Percentiles rank a stretch among this genome's conserved stretches.
phyloP scores from a whole-genome alignment of 208 protist genomes.

The Trypanosoma boissoni region DNA sequence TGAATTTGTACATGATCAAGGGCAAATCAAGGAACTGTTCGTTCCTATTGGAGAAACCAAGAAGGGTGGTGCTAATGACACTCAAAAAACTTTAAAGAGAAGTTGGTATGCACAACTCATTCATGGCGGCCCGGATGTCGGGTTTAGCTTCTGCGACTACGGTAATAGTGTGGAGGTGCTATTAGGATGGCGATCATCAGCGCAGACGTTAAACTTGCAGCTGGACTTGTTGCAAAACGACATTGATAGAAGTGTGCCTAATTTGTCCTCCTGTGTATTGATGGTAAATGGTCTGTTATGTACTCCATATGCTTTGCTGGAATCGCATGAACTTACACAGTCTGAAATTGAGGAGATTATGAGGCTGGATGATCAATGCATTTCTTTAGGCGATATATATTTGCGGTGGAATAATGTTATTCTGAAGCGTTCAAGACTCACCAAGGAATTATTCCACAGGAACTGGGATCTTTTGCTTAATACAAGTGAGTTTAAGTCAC shows the following conservation, averaged over 20 bases:
- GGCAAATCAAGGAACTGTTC: no score
- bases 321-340: slow-evolving; percentile 1
- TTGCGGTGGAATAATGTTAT: slow-evolving; percentile 17
- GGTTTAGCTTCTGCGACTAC: slow-evolving; percentile 14
- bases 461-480: neutral
- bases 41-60: no score
- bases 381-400: slow-evolving; percentile 6
- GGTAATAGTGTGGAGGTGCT: slow-evolving; percentile 28
- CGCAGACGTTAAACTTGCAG: neutral
- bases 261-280: slow-evolving; percentile 17
- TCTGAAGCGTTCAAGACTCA: slow-evolving; percentile 15
- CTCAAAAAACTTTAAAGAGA: neutral
- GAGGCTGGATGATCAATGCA: neutral
- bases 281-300: slow-evolving; percentile 22
- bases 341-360: slow-evolving; percentile 3
- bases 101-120: neutral
- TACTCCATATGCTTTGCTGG: slow-evolving; percentile 4
- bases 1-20: slow-evolving; percentile 21
- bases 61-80: no score
- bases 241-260: slow-evolving; percentile 2
- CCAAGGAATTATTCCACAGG: neutral
- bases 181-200: slow-evolving; percentile 31
- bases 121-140: slow-evolving; percentile 9
- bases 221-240: slow-evolving; percentile 15
- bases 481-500: neutral